These are phyloP conservation scores for Acorus gramineus DNA, from an alignment of 106 monocot genomes.

Conservation along the genomic window DNA sequence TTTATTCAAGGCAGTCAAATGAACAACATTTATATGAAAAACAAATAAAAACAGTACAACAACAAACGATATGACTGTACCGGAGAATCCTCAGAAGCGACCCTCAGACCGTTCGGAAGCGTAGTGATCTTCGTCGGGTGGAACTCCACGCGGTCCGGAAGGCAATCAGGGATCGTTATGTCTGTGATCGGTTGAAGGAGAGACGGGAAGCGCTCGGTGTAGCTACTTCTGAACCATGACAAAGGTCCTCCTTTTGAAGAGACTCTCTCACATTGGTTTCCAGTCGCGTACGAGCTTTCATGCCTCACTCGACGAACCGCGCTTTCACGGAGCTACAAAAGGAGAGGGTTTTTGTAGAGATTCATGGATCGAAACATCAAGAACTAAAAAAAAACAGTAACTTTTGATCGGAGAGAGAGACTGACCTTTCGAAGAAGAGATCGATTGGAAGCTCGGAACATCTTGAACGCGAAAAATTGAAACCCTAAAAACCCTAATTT, in stretches of 20 bases:
- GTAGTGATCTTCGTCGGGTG: constrained; percentile 52
- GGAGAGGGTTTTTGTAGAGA: too few species aligned
- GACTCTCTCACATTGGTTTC: too few species aligned
- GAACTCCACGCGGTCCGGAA: constrained; percentile 19
- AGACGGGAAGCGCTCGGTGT: constrained; percentile 30
- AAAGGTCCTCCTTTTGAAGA: constrained; percentile 3
- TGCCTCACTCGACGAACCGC: too few species aligned
- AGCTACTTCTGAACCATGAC: constrained; percentile 12
- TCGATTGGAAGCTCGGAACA: constrained; percentile 6
- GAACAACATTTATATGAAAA: not conserved
- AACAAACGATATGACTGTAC: constrained; percentile 14
- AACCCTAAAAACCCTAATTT: too few species aligned
- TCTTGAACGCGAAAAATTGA: not conserved
- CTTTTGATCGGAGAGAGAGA: not conserved
- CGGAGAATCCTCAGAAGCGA: constrained; percentile 61
- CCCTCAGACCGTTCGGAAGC: constrained; percentile 63
- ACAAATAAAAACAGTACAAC: not conserved
- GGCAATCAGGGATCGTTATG: constrained; percentile 24
- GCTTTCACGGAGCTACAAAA: too few species aligned
- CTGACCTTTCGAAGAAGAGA: constrained; percentile 9
- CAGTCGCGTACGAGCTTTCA: too few species aligned
- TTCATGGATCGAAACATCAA: not conserved
- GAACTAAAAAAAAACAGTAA: not conserved
- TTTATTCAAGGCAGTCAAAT: not conserved
- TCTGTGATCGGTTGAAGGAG: constrained; percentile 36